Evolutionary conservation across 176 grass and related monocot genomes (phyloP), one percentile per base, ranked within the genome.

Genomic region (Elymus sibiricus): DNA sequence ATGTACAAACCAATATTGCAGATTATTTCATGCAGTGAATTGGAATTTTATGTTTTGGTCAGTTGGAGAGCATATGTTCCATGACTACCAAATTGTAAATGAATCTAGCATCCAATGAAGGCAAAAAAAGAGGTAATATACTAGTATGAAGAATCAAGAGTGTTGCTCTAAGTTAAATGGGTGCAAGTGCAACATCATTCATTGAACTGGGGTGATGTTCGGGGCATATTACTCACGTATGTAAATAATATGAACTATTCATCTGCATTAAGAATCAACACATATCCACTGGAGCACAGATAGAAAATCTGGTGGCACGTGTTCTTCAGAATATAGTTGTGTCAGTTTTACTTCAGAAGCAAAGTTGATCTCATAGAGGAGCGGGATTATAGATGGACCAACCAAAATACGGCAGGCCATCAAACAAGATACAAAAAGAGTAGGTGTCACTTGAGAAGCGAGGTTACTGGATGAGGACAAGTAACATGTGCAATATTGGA

Each of bases 401-500:
- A 38, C 42, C 25, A 42, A 44, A 44, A 26, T 38, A 84, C n/a
- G 27, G 21, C 15, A 63, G 34, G 55, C 61, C 81, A 40, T 59
- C 65, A 83, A 82, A 70, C 49, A 71, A 9, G 67, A 56, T 35
- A 69, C 3, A 14, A 38, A 70, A 82, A 35, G 14, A 26, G 5
- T 67, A 82, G 44, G 22, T 82, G 64, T 21, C 67, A 60, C 69
- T 69, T 29, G 35, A 82, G 59, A 80, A 56, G 67, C 11, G 35
- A 47, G 39, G 35, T 62, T 64, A 60, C 38, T 43, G 58, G 13
- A 62, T 40, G 46, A 55, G 29, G 79, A 69, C 44, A 69, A 69
- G 55, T 46, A 84, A 43, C 56, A 75, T 75, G 38, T 44, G 55
- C 65, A 49, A 49, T 53, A 79, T 75, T 53, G 64, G 79, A 55